phyloP scores from a whole-genome alignment of 129 eudicot species.

The Tanacetum coccineum region DNA sequence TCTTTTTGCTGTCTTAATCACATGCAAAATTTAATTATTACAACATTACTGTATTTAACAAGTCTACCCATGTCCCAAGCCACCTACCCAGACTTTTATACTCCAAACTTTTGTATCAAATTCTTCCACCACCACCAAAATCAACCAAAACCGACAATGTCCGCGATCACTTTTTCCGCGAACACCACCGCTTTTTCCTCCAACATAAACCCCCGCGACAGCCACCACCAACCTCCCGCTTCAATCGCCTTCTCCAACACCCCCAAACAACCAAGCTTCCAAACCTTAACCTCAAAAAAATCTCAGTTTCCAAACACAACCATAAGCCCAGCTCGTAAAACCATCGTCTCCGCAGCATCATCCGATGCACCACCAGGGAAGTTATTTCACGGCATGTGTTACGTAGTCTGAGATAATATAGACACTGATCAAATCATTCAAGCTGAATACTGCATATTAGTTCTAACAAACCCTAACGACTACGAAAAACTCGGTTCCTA shows the following conservation, averaged over 20 bases:
- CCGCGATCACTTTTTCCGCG: neutral
- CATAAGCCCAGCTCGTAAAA: neutral
- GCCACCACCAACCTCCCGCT: conserved; percentile 18
- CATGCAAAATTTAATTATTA: no score
- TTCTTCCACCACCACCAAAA: neutral
- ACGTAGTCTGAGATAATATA: conserved; percentile 90
- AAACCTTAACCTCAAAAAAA: conserved; percentile 24
- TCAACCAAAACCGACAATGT: conserved; percentile 25
- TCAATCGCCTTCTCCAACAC: conserved; percentile 23
- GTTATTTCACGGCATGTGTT: conserved; percentile 85
- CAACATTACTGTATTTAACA: no score
- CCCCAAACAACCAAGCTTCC: conserved; percentile 16
- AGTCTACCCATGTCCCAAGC: no score
- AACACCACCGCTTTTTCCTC: conserved; percentile 17
- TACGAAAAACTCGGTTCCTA: conserved; percentile 91
- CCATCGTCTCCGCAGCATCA: conserved; percentile 31
- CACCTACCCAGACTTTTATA: neutral
- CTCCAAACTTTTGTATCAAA: neutral
- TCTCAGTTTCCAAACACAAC: neutral
- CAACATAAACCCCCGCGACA: conserved; percentile 1
- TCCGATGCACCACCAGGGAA: conserved; percentile 33
- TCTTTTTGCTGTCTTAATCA: no score
- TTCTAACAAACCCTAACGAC: conserved; percentile 91
- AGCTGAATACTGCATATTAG: conserved; percentile 87
- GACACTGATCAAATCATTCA: conserved; percentile 98